Percentiles rank a stretch among this genome's conserved stretches.
phyloP scores from a whole-genome alignment of 1,139 yeast genomes.

The Hyphopichia buzzinii region DNA sequence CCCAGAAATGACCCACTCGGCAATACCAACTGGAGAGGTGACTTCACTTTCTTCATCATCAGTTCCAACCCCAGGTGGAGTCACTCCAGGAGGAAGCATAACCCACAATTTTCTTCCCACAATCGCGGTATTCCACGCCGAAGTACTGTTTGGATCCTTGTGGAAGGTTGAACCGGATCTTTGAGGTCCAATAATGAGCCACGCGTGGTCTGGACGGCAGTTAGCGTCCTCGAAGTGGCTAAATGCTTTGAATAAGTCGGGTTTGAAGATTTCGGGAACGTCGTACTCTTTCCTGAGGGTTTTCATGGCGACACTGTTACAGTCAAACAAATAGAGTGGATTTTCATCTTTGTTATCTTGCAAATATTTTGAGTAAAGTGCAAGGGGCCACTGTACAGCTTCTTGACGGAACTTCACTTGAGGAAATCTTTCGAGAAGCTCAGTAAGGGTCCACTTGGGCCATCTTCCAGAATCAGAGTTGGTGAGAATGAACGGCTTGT shows the following conservation, averaged over 20 bases:
- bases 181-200: slow-evolving; percentile 83
- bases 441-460: slow-evolving; percentile 66
- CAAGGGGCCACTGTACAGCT: slow-evolving; percentile 75
- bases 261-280: slow-evolving; percentile 51
- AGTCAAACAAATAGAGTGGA: slow-evolving; percentile 83
- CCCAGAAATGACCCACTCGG: slow-evolving; percentile 86
- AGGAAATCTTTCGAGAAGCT: slow-evolving; percentile 53
- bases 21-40: slow-evolving; percentile 85
- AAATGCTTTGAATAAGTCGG: slow-evolving; percentile 50
- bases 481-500: slow-evolving; percentile 68
- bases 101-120: slow-evolving; percentile 82
- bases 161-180: slow-evolving; percentile 88
- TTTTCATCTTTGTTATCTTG: slow-evolving; percentile 67
- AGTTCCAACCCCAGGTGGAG: slow-evolving; percentile 85
- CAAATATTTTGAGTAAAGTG: slow-evolving; percentile 61
- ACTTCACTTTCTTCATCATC: slow-evolving; percentile 81
- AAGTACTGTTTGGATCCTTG: slow-evolving; percentile 87
- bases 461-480: slow-evolving; percentile 41
- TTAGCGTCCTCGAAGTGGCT: slow-evolving; percentile 21
- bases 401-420: slow-evolving; percentile 74
- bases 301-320: slow-evolving; percentile 64
- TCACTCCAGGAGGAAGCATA: slow-evolving; percentile 73
- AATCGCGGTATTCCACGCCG: slow-evolving; percentile 85
- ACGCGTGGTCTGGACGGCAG: slow-evolving; percentile 84
- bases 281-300: slow-evolving; percentile 52